These are phyloP conservation scores for Jaltomata sinuosa DNA, from an alignment of 257 asterid genomes.

Conservation along the genomic window DNA sequence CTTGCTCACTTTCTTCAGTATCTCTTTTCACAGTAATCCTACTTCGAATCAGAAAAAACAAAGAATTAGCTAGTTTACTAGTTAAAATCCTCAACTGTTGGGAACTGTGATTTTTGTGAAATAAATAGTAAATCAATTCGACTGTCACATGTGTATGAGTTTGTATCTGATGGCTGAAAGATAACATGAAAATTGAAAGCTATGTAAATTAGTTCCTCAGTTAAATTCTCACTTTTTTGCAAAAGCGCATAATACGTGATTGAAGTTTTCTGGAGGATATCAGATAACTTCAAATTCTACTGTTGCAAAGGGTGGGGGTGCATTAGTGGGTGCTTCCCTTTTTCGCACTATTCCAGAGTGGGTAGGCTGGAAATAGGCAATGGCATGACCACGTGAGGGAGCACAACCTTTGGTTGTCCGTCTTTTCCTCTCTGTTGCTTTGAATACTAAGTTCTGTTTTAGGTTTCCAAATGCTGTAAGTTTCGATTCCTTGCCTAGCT, in stretches of 20 bases:
- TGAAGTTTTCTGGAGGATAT: background rate
- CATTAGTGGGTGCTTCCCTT: background rate
- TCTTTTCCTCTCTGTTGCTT: background rate
- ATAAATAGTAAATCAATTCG: background rate
- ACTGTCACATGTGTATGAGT: background rate
- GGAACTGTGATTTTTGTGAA: background rate
- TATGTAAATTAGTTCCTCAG: background rate
- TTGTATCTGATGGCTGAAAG: background rate
- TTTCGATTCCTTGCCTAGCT: background rate
- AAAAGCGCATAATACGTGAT: background rate
- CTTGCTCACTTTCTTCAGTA: background rate
- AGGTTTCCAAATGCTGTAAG: background rate
- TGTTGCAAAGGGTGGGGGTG: background rate
- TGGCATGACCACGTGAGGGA: background rate
- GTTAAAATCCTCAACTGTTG: background rate
- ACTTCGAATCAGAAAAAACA: background rate
- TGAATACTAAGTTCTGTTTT: background rate
- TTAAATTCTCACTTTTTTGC: background rate
- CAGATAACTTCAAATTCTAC: background rate
- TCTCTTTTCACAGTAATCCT: background rate
- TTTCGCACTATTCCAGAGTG: background rate
- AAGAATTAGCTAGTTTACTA: background rate
- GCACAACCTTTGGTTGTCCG: background rate
- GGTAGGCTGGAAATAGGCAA: background rate
- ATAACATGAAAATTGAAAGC: background rate